Base-by-base conservation (phyloP, 352 stramenopile species). In the Blastocystis sp. region DNA sequence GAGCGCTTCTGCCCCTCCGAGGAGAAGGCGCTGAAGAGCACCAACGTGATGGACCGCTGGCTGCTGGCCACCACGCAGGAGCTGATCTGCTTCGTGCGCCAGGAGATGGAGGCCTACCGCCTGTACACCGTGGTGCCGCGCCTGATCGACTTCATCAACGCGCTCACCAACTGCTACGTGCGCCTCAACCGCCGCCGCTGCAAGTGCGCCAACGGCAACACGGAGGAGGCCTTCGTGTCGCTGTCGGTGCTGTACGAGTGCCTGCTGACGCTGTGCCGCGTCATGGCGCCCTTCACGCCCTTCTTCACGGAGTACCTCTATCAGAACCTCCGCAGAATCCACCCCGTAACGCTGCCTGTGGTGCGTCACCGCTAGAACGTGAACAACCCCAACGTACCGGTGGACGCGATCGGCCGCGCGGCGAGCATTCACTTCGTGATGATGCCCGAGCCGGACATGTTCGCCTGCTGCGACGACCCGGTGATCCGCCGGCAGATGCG, bases 281-380 rank as follows among this genome's bases (percentile, higher is more conserved):
- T 99, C 52, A 99, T 99, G 97, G 94, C 95, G 17, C 97, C 97
- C 1, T 99, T 99, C 92, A 99, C 96, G 70, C 97, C 97, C 34
- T 99, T 99, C 92, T 98, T 99, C 88, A 94, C 96, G 5, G 97
- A 99, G 91, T 99, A 97, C 92, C 97, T 99, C 90, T 99, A 99
- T 91, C 96, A 98, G 90, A 96, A 98, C 88, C 92, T 99, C 48
- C 93, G 96, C 82, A 95, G 97, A 88, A 94, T 98, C 89, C 95
- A 98, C 92, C 95, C 95, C 53, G 93, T 95, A 23, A 0, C 10
- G 23, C 17, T 52, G 2, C 17, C 43, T 17, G 10, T 11, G 40
- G 7, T 78, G 1, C 94, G 91, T 89, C 43, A 84, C n/a, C 3
- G 11, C 38, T 84, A 84, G 78, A 65, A 88, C 38, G 34, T 78